Conservation (phyloP, 2,329 filamentous ascomycete species). For the Diaporthe sp. region DNA sequence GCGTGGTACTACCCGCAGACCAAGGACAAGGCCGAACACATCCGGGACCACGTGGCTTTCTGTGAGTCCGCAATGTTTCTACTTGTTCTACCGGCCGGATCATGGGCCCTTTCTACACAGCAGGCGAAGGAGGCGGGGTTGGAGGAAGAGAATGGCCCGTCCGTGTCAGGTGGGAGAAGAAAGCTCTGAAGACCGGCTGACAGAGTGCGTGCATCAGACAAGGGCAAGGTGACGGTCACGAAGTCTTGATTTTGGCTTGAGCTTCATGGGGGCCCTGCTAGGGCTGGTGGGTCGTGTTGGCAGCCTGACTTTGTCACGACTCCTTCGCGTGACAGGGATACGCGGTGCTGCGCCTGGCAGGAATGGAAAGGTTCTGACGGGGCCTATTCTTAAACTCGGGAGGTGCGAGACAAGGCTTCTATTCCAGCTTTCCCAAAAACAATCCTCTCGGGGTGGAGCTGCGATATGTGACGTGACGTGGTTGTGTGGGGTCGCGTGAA, state of each 20-base stretch:
- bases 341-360: conserved; percentile 23
- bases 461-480: conserved; percentile 15
- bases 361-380: conserved; percentile 23
- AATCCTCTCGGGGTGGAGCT: background rate
- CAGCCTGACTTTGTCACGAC: conserved; percentile 14
- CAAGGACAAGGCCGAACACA: conserved; percentile 60
- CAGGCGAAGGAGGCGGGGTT: background rate
- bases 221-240: conserved; percentile 49
- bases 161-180: background rate
- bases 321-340: conserved; percentile 26
- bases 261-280: conserved; percentile 18
- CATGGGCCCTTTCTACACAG: background rate
- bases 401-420: background rate
- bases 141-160: background rate
- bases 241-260: conserved; percentile 29
- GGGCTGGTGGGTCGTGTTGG: background rate
- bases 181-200: conserved; percentile 31
- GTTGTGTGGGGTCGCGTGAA: conserved; percentile 16
- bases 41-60: conserved; percentile 70
- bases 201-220: conserved; percentile 44
- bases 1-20: conserved; percentile 71
- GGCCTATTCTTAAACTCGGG: conserved; percentile 22
- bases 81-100: background rate
- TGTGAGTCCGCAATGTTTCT: conserved; percentile 56
- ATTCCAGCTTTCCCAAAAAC: conserved; percentile 17